phyloP scores from a whole-genome alignment of 2,329 filamentous ascomycete species.

The Emericellopsis cladophorae region DNA sequence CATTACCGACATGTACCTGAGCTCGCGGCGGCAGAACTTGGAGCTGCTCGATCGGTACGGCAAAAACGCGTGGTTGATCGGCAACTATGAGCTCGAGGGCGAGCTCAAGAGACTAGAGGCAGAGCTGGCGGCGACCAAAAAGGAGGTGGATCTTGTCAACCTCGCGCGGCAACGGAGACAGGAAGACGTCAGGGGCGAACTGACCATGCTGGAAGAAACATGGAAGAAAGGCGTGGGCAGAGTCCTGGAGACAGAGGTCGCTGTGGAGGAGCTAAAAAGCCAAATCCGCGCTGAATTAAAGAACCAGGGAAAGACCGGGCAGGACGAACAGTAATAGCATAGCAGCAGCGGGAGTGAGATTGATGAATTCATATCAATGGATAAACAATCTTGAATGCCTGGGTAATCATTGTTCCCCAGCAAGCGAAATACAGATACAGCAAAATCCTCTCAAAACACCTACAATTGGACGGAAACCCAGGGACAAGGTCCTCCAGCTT shows the following conservation, averaged over 20 bases:
- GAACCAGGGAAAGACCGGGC: slow-evolving; percentile 8
- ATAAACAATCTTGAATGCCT: neutral
- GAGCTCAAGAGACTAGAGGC: slow-evolving; percentile 53
- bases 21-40: slow-evolving; percentile 42
- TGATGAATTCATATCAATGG: neutral
- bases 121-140: slow-evolving; percentile 56
- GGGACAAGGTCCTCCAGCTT: neutral
- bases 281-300: slow-evolving; percentile 54
- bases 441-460: neutral
- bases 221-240: slow-evolving; percentile 72
- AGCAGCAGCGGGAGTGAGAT: neutral
- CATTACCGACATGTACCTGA: slow-evolving; percentile 37
- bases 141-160: slow-evolving; percentile 63
- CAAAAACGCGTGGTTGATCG: slow-evolving; percentile 83
- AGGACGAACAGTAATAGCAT: neutral
- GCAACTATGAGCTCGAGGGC: slow-evolving; percentile 69
- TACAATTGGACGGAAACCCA: neutral
- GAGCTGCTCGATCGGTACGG: slow-evolving; percentile 68
- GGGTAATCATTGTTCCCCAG: neutral
- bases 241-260: slow-evolving; percentile 78
- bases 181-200: slow-evolving; percentile 58
- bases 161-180: slow-evolving; percentile 57
- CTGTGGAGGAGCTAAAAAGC: slow-evolving; percentile 57
- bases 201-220: slow-evolving; percentile 58
- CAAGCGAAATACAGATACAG: neutral